phyloP scores from a whole-genome alignment of 2,329 filamentous ascomycete genomes.

The Neophaeococcomyces mojaviensis region DNA sequence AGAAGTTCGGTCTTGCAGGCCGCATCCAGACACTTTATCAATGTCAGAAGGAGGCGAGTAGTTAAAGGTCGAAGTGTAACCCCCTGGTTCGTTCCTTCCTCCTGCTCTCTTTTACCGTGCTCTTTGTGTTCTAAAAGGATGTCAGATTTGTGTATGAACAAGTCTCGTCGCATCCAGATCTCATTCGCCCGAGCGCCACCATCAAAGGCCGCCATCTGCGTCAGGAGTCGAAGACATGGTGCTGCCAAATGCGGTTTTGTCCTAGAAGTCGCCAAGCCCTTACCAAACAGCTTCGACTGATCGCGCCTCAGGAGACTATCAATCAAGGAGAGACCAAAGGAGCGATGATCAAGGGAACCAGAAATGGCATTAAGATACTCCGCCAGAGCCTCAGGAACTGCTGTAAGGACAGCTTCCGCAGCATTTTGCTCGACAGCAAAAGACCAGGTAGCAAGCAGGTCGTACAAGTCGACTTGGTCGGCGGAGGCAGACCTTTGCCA shows the following conservation, averaged over 20 bases:
- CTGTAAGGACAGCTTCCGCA: slow-evolving; percentile 65
- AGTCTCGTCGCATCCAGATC: slow-evolving; percentile 69
- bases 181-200: slow-evolving; percentile 71
- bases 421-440: slow-evolving; percentile 73
- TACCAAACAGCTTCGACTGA: slow-evolving; percentile 71
- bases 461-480: slow-evolving; percentile 56
- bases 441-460: slow-evolving; percentile 82
- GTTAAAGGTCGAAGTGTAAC: slow-evolving; percentile 79
- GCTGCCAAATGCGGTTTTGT: slow-evolving; percentile 83
- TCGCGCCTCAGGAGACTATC: slow-evolving; percentile 73
- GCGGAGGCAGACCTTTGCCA: slow-evolving; percentile 48
- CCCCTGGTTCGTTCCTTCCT: slow-evolving; percentile 58
- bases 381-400: slow-evolving; percentile 71
- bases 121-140: slow-evolving; percentile 70
- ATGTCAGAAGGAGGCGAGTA: slow-evolving; percentile 69
- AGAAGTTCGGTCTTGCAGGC: slow-evolving; percentile 76
- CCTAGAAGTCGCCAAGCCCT: slow-evolving; percentile 70
- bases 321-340: slow-evolving; percentile 69
- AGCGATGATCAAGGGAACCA: slow-evolving; percentile 62
- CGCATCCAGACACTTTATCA: slow-evolving; percentile 68
- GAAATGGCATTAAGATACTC: slow-evolving; percentile 75
- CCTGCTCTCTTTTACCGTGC: slow-evolving; percentile 40
- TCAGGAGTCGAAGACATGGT: slow-evolving; percentile 75
- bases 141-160: slow-evolving; percentile 71
- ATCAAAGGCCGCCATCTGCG: slow-evolving; percentile 78